Conservation (phyloP, 2,329 filamentous ascomycete species). For the Fusarium denticulatum region DNA sequence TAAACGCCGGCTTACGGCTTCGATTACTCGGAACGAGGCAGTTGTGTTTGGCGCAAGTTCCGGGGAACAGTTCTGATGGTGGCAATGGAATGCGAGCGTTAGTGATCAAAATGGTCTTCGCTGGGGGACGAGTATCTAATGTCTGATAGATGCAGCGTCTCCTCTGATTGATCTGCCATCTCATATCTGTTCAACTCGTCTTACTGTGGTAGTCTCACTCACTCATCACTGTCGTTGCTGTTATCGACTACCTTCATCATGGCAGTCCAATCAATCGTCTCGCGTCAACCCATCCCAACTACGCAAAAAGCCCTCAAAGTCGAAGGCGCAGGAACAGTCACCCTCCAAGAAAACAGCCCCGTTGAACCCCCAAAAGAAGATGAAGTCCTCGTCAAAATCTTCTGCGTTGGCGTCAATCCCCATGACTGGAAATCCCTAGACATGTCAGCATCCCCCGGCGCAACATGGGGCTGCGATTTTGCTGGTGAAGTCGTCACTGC, state of each 20-base stretch:
- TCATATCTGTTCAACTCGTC: too few relatives aligned
- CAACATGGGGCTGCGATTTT: slow-evolving; percentile 33
- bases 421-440: slow-evolving; percentile 35
- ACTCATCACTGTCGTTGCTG: fast-evolving
- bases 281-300: neutral
- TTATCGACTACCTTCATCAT: neutral
- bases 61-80: neutral
- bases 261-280: neutral
- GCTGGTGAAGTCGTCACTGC: slow-evolving; percentile 18
- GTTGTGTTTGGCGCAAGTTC: neutral
- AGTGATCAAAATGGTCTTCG: neutral
- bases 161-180: neutral
- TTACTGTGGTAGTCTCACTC: neutral
- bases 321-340: neutral
- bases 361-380: neutral
- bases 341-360: neutral
- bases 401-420: slow-evolving; percentile 27
- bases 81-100: neutral
- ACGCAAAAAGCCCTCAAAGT: neutral
- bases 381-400: slow-evolving; percentile 21
- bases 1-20: neutral
- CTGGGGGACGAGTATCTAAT: neutral
- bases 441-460: slow-evolving; percentile 28
- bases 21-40: fast-evolving
- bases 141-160: too few relatives aligned